Percentiles rank a stretch among this genome's conserved stretches.
These are phyloP conservation scores for Trichomonascaceae sp. DNA, from an alignment of 1,139 yeast genomes.

Conservation along the genomic window DNA sequence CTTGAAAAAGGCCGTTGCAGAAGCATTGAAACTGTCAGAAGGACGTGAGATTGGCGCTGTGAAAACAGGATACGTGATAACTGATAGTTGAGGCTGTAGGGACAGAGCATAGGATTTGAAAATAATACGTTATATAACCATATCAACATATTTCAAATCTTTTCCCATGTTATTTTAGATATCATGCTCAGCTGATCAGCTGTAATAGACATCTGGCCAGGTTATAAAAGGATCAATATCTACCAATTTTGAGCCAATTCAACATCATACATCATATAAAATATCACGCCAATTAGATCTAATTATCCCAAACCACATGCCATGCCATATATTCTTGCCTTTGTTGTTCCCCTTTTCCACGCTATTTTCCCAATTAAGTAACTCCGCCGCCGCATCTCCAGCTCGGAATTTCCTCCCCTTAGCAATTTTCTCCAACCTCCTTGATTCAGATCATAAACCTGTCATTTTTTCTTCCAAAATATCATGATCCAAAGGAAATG, in stretches of 20 bases:
- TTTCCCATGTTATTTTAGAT: too few species aligned
- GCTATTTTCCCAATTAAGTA: background rate
- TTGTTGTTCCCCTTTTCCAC: background rate
- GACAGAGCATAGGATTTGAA: too few species aligned
- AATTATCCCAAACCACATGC: too few species aligned
- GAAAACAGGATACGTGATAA: background rate
- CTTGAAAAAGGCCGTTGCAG: conserved; percentile 54
- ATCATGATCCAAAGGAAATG: background rate
- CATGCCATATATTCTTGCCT: background rate
- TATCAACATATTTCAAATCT: too few species aligned
- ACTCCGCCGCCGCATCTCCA: background rate
- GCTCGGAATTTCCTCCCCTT: background rate
- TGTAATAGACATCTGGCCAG: too few species aligned
- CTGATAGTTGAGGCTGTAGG: background rate
- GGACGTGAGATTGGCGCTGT: background rate
- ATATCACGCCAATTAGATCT: background rate
- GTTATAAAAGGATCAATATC: too few species aligned
- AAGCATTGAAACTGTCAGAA: conserved; percentile 37
- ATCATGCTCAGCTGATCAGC: too few species aligned
- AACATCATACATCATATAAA: background rate
- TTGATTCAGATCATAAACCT: background rate
- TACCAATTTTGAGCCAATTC: too few species aligned
- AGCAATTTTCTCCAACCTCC: background rate
- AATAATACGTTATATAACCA: too few species aligned
- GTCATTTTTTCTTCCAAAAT: background rate